Evolutionary conservation across 176 grass and related monocot genomes (phyloP).

Genomic region (Olyra latifolia): DNA sequence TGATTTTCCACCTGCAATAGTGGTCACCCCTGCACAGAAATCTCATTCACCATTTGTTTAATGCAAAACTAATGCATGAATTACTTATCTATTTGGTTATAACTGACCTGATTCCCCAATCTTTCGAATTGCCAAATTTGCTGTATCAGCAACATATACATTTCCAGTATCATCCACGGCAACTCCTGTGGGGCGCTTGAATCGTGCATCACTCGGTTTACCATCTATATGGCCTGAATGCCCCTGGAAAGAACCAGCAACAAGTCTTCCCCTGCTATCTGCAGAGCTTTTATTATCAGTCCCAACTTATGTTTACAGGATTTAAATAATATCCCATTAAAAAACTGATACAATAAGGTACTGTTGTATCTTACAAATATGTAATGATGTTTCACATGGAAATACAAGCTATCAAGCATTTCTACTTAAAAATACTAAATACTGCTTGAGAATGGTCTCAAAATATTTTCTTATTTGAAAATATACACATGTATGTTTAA

Average conservation of each 20-base stretch:
- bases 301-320: not conserved
- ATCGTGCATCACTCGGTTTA: conserved; percentile 91
- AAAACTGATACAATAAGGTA: not conserved
- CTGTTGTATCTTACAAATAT: not conserved
- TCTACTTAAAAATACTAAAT: not conserved
- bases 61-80: conserved; percentile 19
- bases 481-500: not conserved
- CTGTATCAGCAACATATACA: conserved; percentile 97
- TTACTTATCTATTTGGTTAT: not conserved
- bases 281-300: conserved; percentile 40
- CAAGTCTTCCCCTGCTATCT: conserved; percentile 92
- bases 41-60: conserved; percentile 23
- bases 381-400: not conserved
- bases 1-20: conserved; percentile 97
- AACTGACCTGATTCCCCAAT: conserved; percentile 77
- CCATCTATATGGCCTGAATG: conserved; percentile 90
- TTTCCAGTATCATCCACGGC: conserved; percentile 92
- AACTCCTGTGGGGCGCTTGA: conserved; percentile 86
- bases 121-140: conserved; percentile 91
- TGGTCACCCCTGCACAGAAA: conserved; percentile 72
- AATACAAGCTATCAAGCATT: conserved; percentile 6
- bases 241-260: conserved; percentile 95
- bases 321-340: not conserved
- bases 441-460: not conserved
- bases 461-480: not conserved